Percentiles rank a stretch among this genome's conserved stretches.
phyloP scores from a whole-genome alignment of 805 yeast species.

The Lipomyces oligophaga region DNA sequence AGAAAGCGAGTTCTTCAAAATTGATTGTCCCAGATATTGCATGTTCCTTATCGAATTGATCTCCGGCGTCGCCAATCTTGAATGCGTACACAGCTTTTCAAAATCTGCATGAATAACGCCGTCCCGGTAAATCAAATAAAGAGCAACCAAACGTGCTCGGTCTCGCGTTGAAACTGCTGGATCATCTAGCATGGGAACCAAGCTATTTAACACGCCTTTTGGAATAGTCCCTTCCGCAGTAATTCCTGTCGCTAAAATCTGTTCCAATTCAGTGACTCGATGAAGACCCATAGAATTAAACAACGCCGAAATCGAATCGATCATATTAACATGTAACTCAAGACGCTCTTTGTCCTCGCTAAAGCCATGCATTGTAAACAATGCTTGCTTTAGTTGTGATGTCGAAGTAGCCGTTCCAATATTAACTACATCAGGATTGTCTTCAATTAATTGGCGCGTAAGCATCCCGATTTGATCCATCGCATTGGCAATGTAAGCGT shows the following conservation, averaged over 20 bases:
- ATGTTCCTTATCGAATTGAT: slow-evolving; percentile 57
- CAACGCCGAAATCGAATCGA: slow-evolving; percentile 14
- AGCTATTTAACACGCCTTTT: slow-evolving; percentile 56
- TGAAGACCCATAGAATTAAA: slow-evolving; percentile 41
- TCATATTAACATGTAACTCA: slow-evolving; percentile 21
- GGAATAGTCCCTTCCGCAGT: slow-evolving; percentile 61
- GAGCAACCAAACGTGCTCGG: slow-evolving; percentile 66
- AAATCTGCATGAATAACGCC: slow-evolving; percentile 75
- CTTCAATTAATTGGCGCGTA: slow-evolving; percentile 60
- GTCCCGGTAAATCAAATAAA: slow-evolving; percentile 77
- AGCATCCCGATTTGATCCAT: slow-evolving; percentile 56
- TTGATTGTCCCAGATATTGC: slow-evolving; percentile 54
- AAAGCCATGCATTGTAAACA: slow-evolving; percentile 46
- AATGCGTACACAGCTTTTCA: slow-evolving; percentile 60
- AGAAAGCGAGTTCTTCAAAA: slow-evolving; percentile 45
- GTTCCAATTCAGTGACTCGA: slow-evolving; percentile 81
- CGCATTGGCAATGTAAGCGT: slow-evolving; percentile 70
- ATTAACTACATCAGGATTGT: slow-evolving; percentile 62
- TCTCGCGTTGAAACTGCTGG: slow-evolving; percentile 48
- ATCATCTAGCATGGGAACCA: slow-evolving; percentile 51
- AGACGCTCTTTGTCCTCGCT: slow-evolving; percentile 44
- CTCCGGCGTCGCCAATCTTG: slow-evolving; percentile 42
- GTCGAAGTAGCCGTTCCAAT: slow-evolving; percentile 8
- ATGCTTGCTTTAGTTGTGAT: slow-evolving; percentile 51
- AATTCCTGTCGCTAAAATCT: slow-evolving; percentile 68